Percentiles rank a stretch among this genome's conserved stretches.
These are phyloP conservation scores for Gleditsia sinensis DNA, from an alignment of 306 rosid genomes.

Conservation along the genomic window DNA sequence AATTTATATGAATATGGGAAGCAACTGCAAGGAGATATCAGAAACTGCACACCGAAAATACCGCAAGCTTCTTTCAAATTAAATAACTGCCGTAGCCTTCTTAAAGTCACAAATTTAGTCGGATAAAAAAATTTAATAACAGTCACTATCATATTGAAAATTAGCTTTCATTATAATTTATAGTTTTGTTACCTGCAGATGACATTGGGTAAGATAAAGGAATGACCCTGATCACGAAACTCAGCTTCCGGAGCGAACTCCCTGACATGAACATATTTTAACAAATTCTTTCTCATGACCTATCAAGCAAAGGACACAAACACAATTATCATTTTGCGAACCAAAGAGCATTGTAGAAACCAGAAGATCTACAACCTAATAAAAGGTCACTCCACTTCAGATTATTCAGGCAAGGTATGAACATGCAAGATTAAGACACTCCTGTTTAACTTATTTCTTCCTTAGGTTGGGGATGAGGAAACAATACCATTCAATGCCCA, in stretches of 20 bases:
- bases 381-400: not conserved
- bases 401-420: slow-evolving; percentile 5
- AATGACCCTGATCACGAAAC: slow-evolving; percentile 58
- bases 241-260: slow-evolving; percentile 97
- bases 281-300: slow-evolving; percentile 86
- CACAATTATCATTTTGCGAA: slow-evolving; percentile 30
- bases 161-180: not conserved
- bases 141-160: too few species aligned
- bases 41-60: too few species aligned
- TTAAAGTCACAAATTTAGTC: too few species aligned
- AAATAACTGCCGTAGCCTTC: too few species aligned
- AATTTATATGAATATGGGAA: slow-evolving; percentile 10
- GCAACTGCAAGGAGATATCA: too few species aligned
- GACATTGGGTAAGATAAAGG: slow-evolving; percentile 79
- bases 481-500: not conserved
- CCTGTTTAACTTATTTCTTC: slow-evolving; percentile 1
- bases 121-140: too few species aligned
- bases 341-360: slow-evolving; percentile 22
- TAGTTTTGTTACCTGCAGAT: slow-evolving; percentile 71
- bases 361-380: slow-evolving; percentile 5
- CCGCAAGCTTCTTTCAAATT: too few species aligned
- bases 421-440: not conserved
- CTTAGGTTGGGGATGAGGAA: not conserved
- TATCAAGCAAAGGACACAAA: slow-evolving; percentile 44
- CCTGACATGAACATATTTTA: slow-evolving; percentile 67